These are phyloP conservation scores for Pythium dissotocum DNA, from an alignment of 352 stramenopile species.

Conservation along the genomic window DNA sequence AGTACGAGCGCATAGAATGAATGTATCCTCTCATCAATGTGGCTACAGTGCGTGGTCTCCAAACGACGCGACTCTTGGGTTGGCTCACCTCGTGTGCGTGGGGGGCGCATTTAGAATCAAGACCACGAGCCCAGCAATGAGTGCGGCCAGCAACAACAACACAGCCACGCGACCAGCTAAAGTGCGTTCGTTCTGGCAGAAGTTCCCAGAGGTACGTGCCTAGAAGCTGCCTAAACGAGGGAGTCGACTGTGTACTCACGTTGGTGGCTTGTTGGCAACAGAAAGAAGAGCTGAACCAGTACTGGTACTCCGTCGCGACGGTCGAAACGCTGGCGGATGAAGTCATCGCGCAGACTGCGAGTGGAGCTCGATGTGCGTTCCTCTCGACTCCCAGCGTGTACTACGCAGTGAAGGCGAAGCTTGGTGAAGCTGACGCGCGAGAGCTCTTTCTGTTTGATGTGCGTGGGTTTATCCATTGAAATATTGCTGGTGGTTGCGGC, in stretches of 20 bases:
- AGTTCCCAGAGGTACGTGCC: conserved; percentile 55
- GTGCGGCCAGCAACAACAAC: conserved; percentile 26
- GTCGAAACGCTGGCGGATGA: conserved; percentile 78
- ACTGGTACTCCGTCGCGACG: conserved; percentile 92
- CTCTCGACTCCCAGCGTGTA: conserved; percentile 94
- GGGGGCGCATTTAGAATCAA: background rate
- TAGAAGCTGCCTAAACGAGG: background rate
- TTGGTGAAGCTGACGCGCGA: conserved; percentile 20
- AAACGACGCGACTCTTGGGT: conserved; percentile 14
- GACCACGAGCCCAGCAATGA: background rate
- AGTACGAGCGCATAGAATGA: conserved; percentile 17
- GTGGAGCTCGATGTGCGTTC: conserved; percentile 76
- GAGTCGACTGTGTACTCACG: background rate
- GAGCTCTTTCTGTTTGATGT: conserved; percentile 91
- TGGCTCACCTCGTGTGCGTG: too few species aligned
- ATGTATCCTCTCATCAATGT: conserved; percentile 21
- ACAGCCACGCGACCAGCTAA: conserved; percentile 16
- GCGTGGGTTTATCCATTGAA: conserved; percentile 24
- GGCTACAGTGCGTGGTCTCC: background rate
- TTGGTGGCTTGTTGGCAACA: conserved; percentile 29
- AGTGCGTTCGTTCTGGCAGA: conserved; percentile 60
- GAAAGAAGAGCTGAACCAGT: conserved; percentile 96
- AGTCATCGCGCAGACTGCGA: conserved; percentile 53
- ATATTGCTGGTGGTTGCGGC: background rate
- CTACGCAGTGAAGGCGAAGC: conserved; percentile 78